These are phyloP conservation scores for Macrocybe gigantea DNA, from an alignment of 768 basidiomycete species.

Conservation along the genomic window DNA sequence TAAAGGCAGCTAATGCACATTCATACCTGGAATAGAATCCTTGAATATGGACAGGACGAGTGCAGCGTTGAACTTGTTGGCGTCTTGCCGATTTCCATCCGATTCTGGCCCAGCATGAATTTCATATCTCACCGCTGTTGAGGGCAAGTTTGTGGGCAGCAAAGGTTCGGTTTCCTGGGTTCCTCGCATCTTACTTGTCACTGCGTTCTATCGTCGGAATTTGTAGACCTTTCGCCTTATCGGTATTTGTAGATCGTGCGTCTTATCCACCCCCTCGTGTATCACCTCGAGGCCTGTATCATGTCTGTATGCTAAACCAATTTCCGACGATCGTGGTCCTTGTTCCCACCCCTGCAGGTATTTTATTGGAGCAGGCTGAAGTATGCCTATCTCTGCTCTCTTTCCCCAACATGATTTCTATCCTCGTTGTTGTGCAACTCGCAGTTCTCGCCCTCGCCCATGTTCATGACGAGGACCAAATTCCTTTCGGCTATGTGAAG, in stretches of 20 bases:
- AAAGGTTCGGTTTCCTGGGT: no score
- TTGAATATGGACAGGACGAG: conserved; percentile 44
- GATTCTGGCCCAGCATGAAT: conserved; percentile 1
- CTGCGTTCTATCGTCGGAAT: no score
- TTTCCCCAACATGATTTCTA: conserved; percentile 1
- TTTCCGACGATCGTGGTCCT: no score
- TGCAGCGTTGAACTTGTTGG: not conserved
- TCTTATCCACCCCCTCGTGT: no score
- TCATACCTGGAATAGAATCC: conserved; percentile 55
- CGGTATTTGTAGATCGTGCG: no score
- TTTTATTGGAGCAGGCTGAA: no score
- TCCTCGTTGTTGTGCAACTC: conserved; percentile 14
- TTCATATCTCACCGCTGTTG: not conserved
- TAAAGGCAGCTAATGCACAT: not conserved
- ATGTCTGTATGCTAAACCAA: no score
- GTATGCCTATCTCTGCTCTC: not conserved
- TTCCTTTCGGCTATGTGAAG: conserved; percentile 62
- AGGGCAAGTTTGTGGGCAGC: no score
- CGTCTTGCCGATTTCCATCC: not conserved
- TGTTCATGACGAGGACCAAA: conserved; percentile 38
- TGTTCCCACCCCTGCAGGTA: no score
- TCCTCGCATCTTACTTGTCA: no score
- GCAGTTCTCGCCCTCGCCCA: conserved; percentile 18
- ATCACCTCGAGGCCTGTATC: no score
- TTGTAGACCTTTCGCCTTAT: no score